A percentile compares a stretch with the other conserved stretches of the same genome.
Evolutionary conservation across 1,284 basidiomycete genomes (phyloP).

Genomic region (Boletus holoroseus): DNA sequence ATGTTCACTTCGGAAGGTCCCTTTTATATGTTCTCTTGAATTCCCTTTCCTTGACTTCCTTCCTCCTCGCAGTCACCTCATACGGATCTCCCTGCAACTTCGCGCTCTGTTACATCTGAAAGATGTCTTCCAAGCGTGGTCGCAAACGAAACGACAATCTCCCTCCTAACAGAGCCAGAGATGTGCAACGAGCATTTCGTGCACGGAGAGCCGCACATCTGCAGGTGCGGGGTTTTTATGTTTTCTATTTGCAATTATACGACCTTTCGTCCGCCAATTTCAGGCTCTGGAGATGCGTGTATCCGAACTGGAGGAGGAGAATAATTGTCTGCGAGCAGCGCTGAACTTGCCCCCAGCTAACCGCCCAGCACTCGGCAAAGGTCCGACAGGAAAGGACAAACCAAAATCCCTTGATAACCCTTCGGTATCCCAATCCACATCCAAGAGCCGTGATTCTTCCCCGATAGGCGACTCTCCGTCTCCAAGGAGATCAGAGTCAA

Average conservation of each 20-base stretch:
- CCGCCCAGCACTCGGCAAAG: slow-evolving; percentile 67
- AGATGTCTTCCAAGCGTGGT: slow-evolving; percentile 81
- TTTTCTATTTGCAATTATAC: slow-evolving; percentile 38
- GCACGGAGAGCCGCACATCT: slow-evolving; percentile 86
- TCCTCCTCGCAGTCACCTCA: slow-evolving; percentile 28
- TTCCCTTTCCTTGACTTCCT: slow-evolving; percentile 29
- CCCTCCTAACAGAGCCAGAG: slow-evolving; percentile 85
- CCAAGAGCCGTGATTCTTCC: slow-evolving; percentile 37
- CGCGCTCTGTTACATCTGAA: slow-evolving; percentile 13
- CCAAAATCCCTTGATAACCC: slow-evolving; percentile 44
- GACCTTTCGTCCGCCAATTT: slow-evolving; percentile 32
- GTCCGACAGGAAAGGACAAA: slow-evolving; percentile 79
- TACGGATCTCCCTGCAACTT: slow-evolving; percentile 16
- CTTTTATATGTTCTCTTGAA: slow-evolving; percentile 40
- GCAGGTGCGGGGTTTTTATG: slow-evolving; percentile 49
- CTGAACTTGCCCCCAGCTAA: slow-evolving; percentile 72
- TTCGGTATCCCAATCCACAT: slow-evolving; percentile 29
- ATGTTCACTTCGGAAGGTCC: slow-evolving; percentile 34
- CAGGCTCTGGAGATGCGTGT: slow-evolving; percentile 82
- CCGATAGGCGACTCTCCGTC: slow-evolving; percentile 47
- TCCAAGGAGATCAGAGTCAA: slow-evolving; percentile 34
- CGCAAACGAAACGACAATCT: slow-evolving; percentile 89
- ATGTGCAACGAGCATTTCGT: slow-evolving; percentile 89
- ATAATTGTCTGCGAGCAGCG: slow-evolving; percentile 67
- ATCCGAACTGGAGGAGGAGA: slow-evolving; percentile 80